Evolutionary conservation across 1,284 basidiomycete species (phyloP).

Genomic region (Tilletia setariae): DNA sequence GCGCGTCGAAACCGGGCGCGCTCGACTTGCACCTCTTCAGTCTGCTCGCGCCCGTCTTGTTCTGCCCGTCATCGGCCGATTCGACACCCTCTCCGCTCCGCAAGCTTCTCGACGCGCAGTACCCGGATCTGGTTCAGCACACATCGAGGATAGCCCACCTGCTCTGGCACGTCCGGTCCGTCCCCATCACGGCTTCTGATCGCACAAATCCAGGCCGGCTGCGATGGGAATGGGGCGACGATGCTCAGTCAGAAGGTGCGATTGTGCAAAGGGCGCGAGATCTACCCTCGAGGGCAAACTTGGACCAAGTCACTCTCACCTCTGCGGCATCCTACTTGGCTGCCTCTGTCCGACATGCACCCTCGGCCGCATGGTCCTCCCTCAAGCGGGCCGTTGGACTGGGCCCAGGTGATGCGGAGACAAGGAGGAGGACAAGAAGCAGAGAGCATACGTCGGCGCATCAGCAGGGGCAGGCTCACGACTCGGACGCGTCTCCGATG

Average conservation of each 20-base stretch:
- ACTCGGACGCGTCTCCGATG: neutral
- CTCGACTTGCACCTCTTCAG: slow-evolving; percentile 13
- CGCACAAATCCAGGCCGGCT: neutral
- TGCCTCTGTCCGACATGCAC: neutral
- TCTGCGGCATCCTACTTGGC: neutral
- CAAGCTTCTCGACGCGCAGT: neutral
- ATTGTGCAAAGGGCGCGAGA: too few species aligned
- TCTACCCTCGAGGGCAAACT: neutral
- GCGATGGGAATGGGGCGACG: neutral
- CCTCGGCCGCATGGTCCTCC: neutral
- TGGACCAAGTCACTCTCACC: neutral
- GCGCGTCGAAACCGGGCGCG: neutral
- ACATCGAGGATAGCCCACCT: neutral
- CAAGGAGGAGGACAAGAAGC: neutral
- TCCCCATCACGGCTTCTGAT: neutral
- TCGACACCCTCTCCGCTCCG: neutral
- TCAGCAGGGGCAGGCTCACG: neutral
- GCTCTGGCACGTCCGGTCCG: neutral
- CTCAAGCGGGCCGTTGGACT: neutral
- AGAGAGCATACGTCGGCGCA: neutral
- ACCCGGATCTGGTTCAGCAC: neutral
- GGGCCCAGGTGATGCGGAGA: neutral
- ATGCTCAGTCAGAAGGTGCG: neutral
- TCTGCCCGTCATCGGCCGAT: neutral
- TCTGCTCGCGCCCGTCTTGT: neutral